A percentile compares a stretch with the other conserved stretches of the same genome.
Evolutionary conservation across 1,284 basidiomycete genomes (phyloP).

Genomic region (Rhodotorula sp.): DNA sequence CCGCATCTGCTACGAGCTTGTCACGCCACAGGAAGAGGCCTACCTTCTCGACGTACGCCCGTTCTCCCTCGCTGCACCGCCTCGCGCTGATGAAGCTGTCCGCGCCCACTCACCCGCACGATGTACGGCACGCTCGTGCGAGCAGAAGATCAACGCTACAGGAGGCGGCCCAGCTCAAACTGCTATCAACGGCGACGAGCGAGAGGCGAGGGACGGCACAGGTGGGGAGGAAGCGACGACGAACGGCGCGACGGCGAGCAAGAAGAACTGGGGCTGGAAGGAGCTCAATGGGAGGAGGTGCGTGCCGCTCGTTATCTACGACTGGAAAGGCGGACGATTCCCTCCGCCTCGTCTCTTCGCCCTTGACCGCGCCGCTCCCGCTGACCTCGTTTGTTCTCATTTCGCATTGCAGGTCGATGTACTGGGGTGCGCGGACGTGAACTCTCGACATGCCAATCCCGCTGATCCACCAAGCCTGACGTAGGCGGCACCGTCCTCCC

Average conservation of each 20-base stretch:
- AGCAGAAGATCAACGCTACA: constrained; percentile 29
- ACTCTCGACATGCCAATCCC: background rate
- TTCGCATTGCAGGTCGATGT: constrained; percentile 39
- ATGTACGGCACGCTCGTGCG: no score
- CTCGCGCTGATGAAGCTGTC: background rate
- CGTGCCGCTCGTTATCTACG: background rate
- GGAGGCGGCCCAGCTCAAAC: constrained; percentile 5
- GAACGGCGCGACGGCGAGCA: background rate
- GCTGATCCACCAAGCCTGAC: background rate
- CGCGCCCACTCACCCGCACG: no score
- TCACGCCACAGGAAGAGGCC: constrained; percentile 21
- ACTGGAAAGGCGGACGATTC: no score
- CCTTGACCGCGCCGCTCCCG: background rate
- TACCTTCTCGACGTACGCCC: constrained; percentile 25
- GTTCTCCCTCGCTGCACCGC: background rate
- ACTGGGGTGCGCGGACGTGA: constrained; percentile 40
- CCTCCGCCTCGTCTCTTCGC: no score
- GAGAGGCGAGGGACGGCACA: background rate
- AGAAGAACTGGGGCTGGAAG: constrained; percentile 35
- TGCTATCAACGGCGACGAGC: background rate
- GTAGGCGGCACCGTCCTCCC: constrained; percentile 36
- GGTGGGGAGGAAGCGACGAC: background rate
- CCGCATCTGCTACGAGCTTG: constrained; percentile 35
- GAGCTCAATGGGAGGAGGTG: constrained; percentile 35
- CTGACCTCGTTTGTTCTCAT: background rate